Evolutionary conservation across 2,329 filamentous ascomycete genomes (phyloP).

Genomic region (Stachybotrys chlorohalonatus): DNA sequence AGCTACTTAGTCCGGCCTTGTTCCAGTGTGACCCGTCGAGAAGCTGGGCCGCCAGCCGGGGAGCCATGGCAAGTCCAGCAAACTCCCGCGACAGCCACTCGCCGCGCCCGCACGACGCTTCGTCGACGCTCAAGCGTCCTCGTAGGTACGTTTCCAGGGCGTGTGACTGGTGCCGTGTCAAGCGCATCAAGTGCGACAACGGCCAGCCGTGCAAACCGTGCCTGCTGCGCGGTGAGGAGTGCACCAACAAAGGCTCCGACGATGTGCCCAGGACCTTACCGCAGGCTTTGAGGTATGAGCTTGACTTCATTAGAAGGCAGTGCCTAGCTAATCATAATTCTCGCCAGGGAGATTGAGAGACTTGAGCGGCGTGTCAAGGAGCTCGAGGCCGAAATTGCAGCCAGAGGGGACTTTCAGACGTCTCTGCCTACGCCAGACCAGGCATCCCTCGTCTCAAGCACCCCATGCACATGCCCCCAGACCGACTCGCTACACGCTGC

Average conservation of each 20-base stretch:
- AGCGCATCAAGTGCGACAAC: slow-evolving; percentile 28
- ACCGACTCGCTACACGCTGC: slow-evolving; percentile 2
- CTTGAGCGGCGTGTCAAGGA: slow-evolving; percentile 20
- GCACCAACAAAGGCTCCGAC: slow-evolving; percentile 19
- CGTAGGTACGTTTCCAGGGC: slow-evolving; percentile 18
- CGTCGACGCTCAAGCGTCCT: neutral
- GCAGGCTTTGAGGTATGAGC: slow-evolving; percentile 7
- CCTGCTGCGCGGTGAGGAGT: slow-evolving; percentile 17
- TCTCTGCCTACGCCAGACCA: slow-evolving; percentile 4
- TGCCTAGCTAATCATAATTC: neutral
- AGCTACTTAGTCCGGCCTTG: no score
- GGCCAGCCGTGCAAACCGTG: slow-evolving; percentile 26
- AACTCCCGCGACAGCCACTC: neutral
- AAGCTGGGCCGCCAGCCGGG: no score
- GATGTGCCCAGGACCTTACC: slow-evolving; percentile 15
- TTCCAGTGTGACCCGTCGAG: no score
- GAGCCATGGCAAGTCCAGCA: neutral
- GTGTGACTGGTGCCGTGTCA: slow-evolving; percentile 27
- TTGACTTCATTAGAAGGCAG: no score
- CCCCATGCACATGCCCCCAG: slow-evolving; percentile 1
- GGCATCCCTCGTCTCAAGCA: neutral
- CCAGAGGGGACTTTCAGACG: neutral
- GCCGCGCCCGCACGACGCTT: neutral
- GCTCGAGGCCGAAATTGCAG: slow-evolving; percentile 15
- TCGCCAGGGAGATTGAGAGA: slow-evolving; percentile 22